Percentiles rank a stretch among this genome's conserved stretches.
phyloP scores from a whole-genome alignment of 2,329 filamentous ascomycete species.

The Sporothrix luriei region DNA sequence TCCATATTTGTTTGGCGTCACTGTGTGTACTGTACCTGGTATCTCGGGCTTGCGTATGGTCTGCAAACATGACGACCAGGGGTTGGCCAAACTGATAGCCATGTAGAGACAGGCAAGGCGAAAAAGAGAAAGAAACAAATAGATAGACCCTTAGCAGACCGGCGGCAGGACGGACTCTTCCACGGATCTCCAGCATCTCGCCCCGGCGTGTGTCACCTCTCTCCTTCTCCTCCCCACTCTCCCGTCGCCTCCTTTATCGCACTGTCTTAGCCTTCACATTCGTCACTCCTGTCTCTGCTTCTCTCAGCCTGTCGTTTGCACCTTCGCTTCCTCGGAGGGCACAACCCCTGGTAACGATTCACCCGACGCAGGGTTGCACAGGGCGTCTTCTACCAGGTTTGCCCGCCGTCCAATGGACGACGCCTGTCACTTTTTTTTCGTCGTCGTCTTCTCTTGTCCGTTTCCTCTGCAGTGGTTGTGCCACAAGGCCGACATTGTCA shows the following conservation, averaged over 20 bases:
- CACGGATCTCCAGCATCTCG: slow-evolving; percentile 12
- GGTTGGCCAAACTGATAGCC: background rate
- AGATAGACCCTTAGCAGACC: no score
- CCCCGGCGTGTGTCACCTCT: slow-evolving; percentile 15
- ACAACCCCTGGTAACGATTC: slow-evolving; percentile 19
- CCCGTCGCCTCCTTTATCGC: background rate
- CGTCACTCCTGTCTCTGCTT: background rate
- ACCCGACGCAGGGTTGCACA: slow-evolving; percentile 22
- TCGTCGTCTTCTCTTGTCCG: background rate
- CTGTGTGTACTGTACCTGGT: background rate
- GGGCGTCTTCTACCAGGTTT: slow-evolving; percentile 1
- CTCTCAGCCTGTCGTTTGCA: slow-evolving; percentile 3
- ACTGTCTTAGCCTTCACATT: background rate
- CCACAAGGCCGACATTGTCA: background rate
- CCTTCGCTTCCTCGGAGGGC: slow-evolving; percentile 10
- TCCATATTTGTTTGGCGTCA: slow-evolving; percentile 4
- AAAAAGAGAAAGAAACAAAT: background rate
- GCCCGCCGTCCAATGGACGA: slow-evolving; percentile 1
- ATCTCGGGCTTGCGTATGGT: background rate
- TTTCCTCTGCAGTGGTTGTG: background rate
- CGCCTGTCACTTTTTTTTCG: slow-evolving; percentile 14
- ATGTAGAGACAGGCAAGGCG: background rate
- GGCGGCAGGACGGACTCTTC: background rate
- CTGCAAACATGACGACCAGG: background rate
- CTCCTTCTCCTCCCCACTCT: background rate